Evolutionary conservation across 345 rosid genomes (phyloP).

Genomic region (Moringa oleifera): DNA sequence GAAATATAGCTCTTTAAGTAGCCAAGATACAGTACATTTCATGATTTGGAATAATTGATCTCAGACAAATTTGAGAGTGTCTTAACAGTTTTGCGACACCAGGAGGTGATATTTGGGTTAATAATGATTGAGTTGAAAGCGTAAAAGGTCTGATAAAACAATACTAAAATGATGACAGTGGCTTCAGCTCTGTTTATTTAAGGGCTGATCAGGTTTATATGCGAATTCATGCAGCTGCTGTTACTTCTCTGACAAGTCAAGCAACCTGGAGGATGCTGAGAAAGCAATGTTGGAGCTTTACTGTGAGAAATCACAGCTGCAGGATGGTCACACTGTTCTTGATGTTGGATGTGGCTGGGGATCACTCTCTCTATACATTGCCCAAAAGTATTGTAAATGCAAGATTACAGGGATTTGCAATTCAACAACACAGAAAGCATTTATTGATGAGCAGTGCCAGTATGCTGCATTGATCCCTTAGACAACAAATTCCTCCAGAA

Average conservation of each 20-base stretch:
- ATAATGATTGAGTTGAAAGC: no score
- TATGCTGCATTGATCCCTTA: slow-evolving; percentile 17
- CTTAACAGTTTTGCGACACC: no score
- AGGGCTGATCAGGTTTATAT: background rate
- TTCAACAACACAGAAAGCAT: slow-evolving; percentile 65
- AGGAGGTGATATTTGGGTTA: no score
- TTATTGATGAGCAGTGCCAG: slow-evolving; percentile 62
- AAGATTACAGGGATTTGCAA: slow-evolving; percentile 79
- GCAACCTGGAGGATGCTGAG: slow-evolving; percentile 76
- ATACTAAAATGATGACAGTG: no score
- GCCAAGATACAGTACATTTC: no score
- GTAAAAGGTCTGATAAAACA: no score
- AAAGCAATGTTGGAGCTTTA: slow-evolving; percentile 65
- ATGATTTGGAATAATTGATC: no score
- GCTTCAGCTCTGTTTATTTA: background rate
- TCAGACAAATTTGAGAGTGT: no score
- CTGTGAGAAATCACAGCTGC: slow-evolving; percentile 58
- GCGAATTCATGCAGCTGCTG: slow-evolving; percentile 49
- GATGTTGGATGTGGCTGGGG: slow-evolving; percentile 98
- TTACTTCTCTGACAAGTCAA: slow-evolving; percentile 51
- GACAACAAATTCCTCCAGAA: no score
- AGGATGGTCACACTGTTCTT: slow-evolving; percentile 73
- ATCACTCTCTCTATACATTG: slow-evolving; percentile 66
- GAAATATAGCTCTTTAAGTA: no score
- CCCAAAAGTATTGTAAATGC: slow-evolving; percentile 60